phyloP scores from a whole-genome alignment of 106 monocot genomes.

The Narthecium ossifragum region DNA sequence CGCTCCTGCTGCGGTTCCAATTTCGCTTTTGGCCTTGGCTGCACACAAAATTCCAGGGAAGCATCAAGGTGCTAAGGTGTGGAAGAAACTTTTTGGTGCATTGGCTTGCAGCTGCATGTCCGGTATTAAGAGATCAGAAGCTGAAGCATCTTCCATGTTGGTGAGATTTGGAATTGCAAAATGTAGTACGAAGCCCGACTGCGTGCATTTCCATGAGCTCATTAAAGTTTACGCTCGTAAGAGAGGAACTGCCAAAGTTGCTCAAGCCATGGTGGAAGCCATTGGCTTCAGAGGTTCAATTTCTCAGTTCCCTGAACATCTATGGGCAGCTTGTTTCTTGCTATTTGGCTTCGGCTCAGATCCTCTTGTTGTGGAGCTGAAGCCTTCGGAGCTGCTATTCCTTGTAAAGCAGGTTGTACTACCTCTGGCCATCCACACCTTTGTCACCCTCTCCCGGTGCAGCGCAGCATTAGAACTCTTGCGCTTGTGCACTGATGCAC shows the following conservation, averaged over 20 bases:
- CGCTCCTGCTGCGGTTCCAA: slow-evolving; percentile 57
- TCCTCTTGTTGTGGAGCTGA: slow-evolving; percentile 42
- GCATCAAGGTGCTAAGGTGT: slow-evolving; percentile 18
- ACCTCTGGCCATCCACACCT: slow-evolving; percentile 69
- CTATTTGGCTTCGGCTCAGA: slow-evolving; percentile 67
- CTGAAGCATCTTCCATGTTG: slow-evolving; percentile 74
- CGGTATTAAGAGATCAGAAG: slow-evolving; percentile 57
- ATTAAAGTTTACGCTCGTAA: slow-evolving; percentile 66
- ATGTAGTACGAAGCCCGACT: slow-evolving; percentile 36
- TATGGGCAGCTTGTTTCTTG: slow-evolving; percentile 90
- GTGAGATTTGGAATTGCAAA: slow-evolving; percentile 80
- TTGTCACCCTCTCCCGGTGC: slow-evolving; percentile 76
- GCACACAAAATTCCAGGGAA: slow-evolving; percentile 65
- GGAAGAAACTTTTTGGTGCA: slow-evolving; percentile 35
- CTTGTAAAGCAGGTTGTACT: slow-evolving; percentile 52
- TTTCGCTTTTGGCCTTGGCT: slow-evolving; percentile 65
- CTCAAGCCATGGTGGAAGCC: slow-evolving; percentile 60
- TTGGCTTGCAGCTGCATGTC: slow-evolving; percentile 41
- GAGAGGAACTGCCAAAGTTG: slow-evolving; percentile 37
- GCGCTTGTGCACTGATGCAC: slow-evolving; percentile 49
- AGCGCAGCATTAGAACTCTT: slow-evolving; percentile 73
- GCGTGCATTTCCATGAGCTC: slow-evolving; percentile 68
- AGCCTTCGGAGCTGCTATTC: slow-evolving; percentile 52
- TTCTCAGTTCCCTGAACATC: slow-evolving; percentile 52
- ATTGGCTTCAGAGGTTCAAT: slow-evolving; percentile 54